Percentiles rank a stretch among this genome's conserved stretches.
Evolutionary conservation across 2,329 filamentous ascomycete genomes (phyloP).

Genomic region (Cordyceps sp.): DNA sequence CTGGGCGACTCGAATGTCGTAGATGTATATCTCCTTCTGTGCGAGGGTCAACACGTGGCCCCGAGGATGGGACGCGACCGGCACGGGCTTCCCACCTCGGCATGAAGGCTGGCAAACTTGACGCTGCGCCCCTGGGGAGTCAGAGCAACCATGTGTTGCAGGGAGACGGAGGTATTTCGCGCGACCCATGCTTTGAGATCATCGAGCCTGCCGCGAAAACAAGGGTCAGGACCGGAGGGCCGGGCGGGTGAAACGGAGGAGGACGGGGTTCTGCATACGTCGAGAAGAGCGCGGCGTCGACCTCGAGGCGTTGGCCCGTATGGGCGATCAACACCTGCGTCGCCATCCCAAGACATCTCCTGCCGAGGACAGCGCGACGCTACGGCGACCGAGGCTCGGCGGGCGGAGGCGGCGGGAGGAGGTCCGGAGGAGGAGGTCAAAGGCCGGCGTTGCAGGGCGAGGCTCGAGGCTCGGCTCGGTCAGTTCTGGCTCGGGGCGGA

Average conservation of each 20-base stretch:
- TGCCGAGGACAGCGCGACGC: neutral
- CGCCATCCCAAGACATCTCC: conserved; percentile 56
- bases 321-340: conserved; percentile 84
- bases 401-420: neutral
- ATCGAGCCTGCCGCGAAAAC: conserved; percentile 68
- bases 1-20: conserved; percentile 64
- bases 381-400: neutral
- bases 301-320: conserved; percentile 70
- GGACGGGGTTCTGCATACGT: conserved; percentile 36
- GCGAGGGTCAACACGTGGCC: neutral
- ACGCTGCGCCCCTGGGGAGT: conserved; percentile 73
- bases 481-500: neutral
- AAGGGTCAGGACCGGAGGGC: too few species aligned
- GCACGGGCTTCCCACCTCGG: conserved; percentile 52
- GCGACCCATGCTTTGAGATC: conserved; percentile 71
- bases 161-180: conserved; percentile 54
- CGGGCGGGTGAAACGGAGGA: conserved; percentile 1
- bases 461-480: neutral
- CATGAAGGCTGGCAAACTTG: conserved; percentile 62
- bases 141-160: conserved; percentile 71
- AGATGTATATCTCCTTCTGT: conserved; percentile 80
- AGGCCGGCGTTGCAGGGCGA: neutral
- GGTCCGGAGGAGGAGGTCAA: neutral
- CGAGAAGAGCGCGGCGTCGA: conserved; percentile 59
- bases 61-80: neutral